Conservation (phyloP, 164 flowering plant genomes). For the Annona squamosa region DNA sequence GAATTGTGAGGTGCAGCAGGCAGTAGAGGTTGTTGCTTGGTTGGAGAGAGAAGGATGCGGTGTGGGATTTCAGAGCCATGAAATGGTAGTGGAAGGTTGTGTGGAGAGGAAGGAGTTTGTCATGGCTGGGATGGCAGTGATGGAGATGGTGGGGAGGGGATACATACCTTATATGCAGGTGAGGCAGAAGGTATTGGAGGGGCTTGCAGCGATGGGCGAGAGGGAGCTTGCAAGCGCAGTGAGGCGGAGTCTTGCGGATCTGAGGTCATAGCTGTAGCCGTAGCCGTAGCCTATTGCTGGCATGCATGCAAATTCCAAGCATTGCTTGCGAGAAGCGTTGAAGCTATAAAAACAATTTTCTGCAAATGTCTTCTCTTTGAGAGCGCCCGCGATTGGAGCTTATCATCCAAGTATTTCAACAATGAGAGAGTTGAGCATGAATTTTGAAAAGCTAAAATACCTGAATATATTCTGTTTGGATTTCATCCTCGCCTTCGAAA, state of each 20-base stretch:
- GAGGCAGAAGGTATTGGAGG: conserved; percentile 67
- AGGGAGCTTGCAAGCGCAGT: conserved; percentile 32
- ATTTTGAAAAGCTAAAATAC: too few relatives aligned
- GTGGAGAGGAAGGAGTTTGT: conserved; percentile 47
- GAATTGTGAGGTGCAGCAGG: conserved; percentile 48
- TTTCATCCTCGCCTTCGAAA: too few relatives aligned
- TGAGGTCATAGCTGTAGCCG: conserved; percentile 40
- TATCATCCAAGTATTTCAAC: too few relatives aligned
- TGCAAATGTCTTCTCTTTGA: too few relatives aligned
- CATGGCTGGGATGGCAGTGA: conserved; percentile 57
- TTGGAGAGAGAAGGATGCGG: conserved; percentile 40
- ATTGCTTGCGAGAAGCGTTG: too few relatives aligned
- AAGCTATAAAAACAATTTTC: too few relatives aligned
- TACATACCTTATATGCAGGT: conserved; percentile 56
- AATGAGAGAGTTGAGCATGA: too few relatives aligned
- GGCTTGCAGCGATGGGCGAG: conserved; percentile 49
- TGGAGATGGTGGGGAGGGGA: conserved; percentile 62
- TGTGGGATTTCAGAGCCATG: conserved; percentile 61
- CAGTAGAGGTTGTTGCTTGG: conserved; percentile 50
- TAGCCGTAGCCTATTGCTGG: neutral
- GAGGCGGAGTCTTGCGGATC: conserved; percentile 31
- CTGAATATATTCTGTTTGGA: too few relatives aligned
- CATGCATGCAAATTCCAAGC: too few relatives aligned
- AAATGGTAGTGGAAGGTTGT: conserved; percentile 56
- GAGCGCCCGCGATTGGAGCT: too few relatives aligned